Conservation (phyloP, 768 basidiomycete species). For the Hirschioporus abietinus region DNA sequence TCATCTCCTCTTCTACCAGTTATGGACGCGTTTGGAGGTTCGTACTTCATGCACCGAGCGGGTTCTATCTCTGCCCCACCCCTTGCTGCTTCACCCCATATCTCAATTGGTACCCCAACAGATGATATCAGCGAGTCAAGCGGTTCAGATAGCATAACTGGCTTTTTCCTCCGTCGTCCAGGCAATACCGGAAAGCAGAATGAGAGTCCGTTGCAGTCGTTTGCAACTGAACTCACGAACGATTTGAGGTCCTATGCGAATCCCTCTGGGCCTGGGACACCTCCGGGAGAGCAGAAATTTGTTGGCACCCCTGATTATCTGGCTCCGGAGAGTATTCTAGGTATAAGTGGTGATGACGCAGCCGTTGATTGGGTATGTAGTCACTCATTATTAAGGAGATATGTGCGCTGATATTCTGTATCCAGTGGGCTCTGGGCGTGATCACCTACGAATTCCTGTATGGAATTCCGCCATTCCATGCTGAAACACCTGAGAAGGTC, state of each 20-base stretch:
- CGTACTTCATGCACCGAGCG: constrained; percentile 65
- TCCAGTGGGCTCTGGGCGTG: constrained; percentile 95
- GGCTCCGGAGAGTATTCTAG: constrained; percentile 92
- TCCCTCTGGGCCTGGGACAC: constrained; percentile 50
- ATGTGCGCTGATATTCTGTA: constrained; percentile 13
- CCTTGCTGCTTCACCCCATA: constrained; percentile 59
- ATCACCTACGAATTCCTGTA: constrained; percentile 98
- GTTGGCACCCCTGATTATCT: constrained; percentile 98
- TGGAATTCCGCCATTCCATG: constrained; percentile 96
- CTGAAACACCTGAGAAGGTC: constrained; percentile 93
- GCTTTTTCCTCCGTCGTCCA: constrained; percentile 47
- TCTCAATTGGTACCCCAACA: constrained; percentile 41
- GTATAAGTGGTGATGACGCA: constrained; percentile 90
- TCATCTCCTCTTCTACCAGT: constrained; percentile 67
- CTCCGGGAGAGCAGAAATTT: constrained; percentile 86
- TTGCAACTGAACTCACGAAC: constrained; percentile 79
- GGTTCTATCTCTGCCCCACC: constrained; percentile 54
- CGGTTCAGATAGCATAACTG: constrained; percentile 68
- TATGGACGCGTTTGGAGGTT: constrained; percentile 55
- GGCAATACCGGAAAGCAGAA: constrained; percentile 33
- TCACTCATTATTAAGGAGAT: constrained; percentile 13
- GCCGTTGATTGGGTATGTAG: constrained; percentile 91
- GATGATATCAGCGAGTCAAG: constrained; percentile 89
- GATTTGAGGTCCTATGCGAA: constrained; percentile 76
- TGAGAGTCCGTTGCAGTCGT: constrained; percentile 83